Conservation (phyloP, 1,139 yeast species). For the Hansenula anomala region DNA sequence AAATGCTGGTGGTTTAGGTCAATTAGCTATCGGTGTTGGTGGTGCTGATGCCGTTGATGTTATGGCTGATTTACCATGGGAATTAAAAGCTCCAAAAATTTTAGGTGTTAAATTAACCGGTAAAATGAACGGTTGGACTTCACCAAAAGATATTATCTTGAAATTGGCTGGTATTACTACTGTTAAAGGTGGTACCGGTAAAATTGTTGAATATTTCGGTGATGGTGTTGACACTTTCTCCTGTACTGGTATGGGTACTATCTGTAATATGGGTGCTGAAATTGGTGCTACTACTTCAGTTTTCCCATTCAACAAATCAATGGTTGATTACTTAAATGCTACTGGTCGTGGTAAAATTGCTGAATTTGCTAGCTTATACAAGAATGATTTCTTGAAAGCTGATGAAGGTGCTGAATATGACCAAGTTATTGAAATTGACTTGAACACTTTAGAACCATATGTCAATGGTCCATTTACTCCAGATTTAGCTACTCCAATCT, state of each 20-base stretch:
- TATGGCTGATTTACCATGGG: conserved; percentile 95
- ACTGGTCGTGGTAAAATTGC: conserved; percentile 84
- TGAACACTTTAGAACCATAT: conserved; percentile 94
- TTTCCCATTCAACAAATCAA: conserved; percentile 93
- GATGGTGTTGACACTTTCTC: conserved; percentile 94
- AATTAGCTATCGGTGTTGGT: conserved; percentile 98
- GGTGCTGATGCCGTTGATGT: conserved; percentile 99
- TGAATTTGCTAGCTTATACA: conserved; percentile 71
- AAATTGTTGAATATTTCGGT: conserved; percentile 96
- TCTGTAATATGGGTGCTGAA: conserved; percentile 99
- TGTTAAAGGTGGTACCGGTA: conserved; percentile 99
- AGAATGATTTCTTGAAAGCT: conserved; percentile 77
- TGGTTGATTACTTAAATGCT: conserved; percentile 85
- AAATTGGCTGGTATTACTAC: conserved; percentile 96
- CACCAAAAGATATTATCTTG: conserved; percentile 96
- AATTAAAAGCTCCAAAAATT: conserved; percentile 96
- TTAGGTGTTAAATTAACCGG: conserved; percentile 97
- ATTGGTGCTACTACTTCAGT: conserved; percentile 98
- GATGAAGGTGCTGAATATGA: conserved; percentile 96
- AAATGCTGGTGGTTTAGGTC: conserved; percentile 99
- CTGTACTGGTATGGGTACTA: conserved; percentile 99
- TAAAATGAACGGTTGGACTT: conserved; percentile 93
- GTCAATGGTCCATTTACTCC: conserved; percentile 99
- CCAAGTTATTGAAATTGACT: conserved; percentile 91
- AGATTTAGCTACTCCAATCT: conserved; percentile 96